Percentiles rank a stretch among this genome's conserved stretches.
Evolutionary conservation across 768 basidiomycete species (phyloP).

Genomic region (Kwoniella shandongensis): DNA sequence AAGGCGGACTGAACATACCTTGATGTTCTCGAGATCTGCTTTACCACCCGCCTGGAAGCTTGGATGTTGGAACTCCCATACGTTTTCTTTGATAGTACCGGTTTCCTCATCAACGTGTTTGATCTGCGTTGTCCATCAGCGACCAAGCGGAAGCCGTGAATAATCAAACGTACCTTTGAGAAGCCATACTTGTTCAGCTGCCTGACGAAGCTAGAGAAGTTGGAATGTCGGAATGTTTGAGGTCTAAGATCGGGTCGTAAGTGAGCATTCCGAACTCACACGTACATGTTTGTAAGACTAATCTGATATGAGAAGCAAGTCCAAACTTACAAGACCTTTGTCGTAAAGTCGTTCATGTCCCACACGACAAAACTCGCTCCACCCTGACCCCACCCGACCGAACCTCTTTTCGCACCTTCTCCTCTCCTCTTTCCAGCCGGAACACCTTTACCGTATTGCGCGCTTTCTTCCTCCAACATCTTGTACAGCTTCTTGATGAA

Average conservation of each 20-base stretch:
- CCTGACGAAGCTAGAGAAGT: slow-evolving; percentile 92
- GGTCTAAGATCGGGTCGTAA: slow-evolving; percentile 23
- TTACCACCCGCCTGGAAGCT: slow-evolving; percentile 43
- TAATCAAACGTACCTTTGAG: slow-evolving; percentile 61
- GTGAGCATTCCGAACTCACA: slow-evolving; percentile 4
- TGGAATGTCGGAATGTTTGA: slow-evolving; percentile 51
- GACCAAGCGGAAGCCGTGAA: neutral
- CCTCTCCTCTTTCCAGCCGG: slow-evolving; percentile 23
- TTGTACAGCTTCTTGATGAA: slow-evolving; percentile 52
- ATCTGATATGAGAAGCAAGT: neutral
- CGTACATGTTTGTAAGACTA: no score
- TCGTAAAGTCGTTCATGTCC: slow-evolving; percentile 52
- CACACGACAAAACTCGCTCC: slow-evolving; percentile 48
- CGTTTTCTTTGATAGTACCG: slow-evolving; percentile 45
- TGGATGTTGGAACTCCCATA: slow-evolving; percentile 51
- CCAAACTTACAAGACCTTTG: slow-evolving; percentile 44
- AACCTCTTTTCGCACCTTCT: slow-evolving; percentile 33
- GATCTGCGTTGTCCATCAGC: slow-evolving; percentile 27
- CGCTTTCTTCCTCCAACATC: slow-evolving; percentile 46
- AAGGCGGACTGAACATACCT: slow-evolving; percentile 24
- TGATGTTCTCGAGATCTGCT: slow-evolving; percentile 45
- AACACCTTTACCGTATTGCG: slow-evolving; percentile 32
- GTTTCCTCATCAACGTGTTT: slow-evolving; percentile 47
- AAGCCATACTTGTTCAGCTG: slow-evolving; percentile 97
- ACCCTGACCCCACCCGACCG: slow-evolving; percentile 46